A percentile compares a stretch with the other conserved stretches of the same genome.
phyloP scores from a whole-genome alignment of 768 basidiomycete species.

The Tylopilus felleus region DNA sequence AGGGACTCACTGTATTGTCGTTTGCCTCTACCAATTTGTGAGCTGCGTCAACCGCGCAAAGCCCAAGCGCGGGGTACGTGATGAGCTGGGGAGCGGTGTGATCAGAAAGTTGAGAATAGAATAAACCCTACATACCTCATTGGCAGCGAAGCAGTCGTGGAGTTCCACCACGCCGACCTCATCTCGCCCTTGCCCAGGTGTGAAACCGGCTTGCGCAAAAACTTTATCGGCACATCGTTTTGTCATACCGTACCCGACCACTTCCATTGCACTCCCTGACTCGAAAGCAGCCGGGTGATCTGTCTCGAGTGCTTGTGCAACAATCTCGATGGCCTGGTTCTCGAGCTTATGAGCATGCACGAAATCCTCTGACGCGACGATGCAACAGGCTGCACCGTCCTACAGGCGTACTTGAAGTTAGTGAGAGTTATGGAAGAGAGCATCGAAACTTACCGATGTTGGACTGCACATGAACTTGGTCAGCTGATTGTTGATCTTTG shows the following conservation, averaged over 20 bases:
- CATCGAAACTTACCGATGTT: slow-evolving; percentile 53
- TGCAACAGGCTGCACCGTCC: slow-evolving; percentile 75
- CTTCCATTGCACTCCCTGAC: slow-evolving; percentile 68
- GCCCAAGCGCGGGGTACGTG: slow-evolving; percentile 76
- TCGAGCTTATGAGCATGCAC: slow-evolving; percentile 68
- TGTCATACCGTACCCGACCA: slow-evolving; percentile 79
- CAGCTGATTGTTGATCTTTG: slow-evolving; percentile 67
- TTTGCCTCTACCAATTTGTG: slow-evolving; percentile 69
- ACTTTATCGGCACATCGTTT: slow-evolving; percentile 64
- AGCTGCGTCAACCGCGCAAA: slow-evolving; percentile 64
- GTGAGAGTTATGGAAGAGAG: not conserved
- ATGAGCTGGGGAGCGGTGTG: slow-evolving; percentile 49
- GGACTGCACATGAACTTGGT: slow-evolving; percentile 89
- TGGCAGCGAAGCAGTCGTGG: slow-evolving; percentile 79
- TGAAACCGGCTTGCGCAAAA: too few relatives aligned
- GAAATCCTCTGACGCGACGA: slow-evolving; percentile 77
- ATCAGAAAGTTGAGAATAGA: not conserved
- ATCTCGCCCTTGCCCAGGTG: too few relatives aligned
- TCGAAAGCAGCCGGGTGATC: slow-evolving; percentile 66
- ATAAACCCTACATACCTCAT: slow-evolving; percentile 50
- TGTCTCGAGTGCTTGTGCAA: slow-evolving; percentile 61
- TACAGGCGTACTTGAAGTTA: slow-evolving; percentile 20
- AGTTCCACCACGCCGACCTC: slow-evolving; percentile 81
- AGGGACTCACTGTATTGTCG: slow-evolving; percentile 78
- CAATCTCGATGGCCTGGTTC: slow-evolving; percentile 86